Base-by-base conservation (phyloP, 176 grass and related monocot species). In the Panicum miliaceum region DNA sequence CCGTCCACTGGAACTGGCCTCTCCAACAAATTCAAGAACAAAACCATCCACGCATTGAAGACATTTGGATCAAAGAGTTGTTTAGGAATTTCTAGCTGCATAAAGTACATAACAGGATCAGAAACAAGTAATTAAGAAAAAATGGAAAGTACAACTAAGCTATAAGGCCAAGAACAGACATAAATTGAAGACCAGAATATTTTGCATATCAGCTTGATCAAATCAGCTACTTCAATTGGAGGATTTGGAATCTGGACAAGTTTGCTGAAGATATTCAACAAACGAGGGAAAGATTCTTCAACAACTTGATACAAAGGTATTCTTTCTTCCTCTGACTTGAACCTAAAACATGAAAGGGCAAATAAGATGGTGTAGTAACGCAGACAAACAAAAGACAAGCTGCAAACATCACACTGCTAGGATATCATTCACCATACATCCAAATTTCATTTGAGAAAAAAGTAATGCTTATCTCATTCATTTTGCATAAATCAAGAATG, bases 171-270 rank as follows among this genome's bases (percentile, higher is more conserved):
- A 29, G 88, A 87, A 84, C 92, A 22, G 90, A 98, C 95, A 90
- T 98, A 98, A 74, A 98, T 98, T 76, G 95, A 98, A 46, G 95
- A 98, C 95, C 95, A 98, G 86, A 98, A 98, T 86, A 98, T 93
- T 94, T 98, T 98, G 88, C 95, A 95, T 86, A 95, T 91, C 60
- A 98, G 77, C 85, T 98, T 98, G 85, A 93, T 86, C 45, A 98
- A 77, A 78, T 95, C 95, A 79, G 95, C 92, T 69, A 91, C 91
- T 93, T 98, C 95, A 85, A 98, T 84, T 50, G 92, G 79, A 12
- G 95, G 91, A 62, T 92, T 98, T 10, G 77, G 74, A 86, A 93
- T 92, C 92, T 91, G 88, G 88, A 91, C 87, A 84, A 98, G 89
- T 58, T 83, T 93, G 72, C 85, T 89, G 84, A 92, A 95, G 77